These are phyloP conservation scores for Telfairia occidentalis DNA, from an alignment of 331 rosid species.

Conservation along the genomic window DNA sequence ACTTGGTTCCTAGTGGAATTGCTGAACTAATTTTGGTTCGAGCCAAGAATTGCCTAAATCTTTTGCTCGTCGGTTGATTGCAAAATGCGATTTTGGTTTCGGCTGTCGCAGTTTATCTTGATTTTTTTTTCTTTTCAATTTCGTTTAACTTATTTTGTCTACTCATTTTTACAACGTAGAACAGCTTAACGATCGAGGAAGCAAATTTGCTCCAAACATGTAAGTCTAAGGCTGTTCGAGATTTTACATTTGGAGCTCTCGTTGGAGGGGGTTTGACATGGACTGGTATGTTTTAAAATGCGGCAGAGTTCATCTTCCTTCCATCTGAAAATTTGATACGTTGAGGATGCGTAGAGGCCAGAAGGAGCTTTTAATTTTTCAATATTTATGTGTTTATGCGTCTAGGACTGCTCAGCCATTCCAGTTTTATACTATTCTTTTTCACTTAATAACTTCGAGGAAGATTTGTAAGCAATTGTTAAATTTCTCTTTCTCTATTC, in stretches of 20 bases:
- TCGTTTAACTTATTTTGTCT: neutral
- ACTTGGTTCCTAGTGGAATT: neutral
- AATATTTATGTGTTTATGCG: neutral
- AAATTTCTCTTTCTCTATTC: neutral
- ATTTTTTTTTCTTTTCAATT: neutral
- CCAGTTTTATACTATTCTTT: neutral
- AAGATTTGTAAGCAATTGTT: neutral
- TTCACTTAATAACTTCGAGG: neutral
- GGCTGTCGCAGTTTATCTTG: neutral
- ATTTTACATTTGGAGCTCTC: slow-evolving; percentile 22
- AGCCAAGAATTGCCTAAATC: neutral
- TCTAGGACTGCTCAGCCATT: neutral
- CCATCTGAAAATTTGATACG: neutral
- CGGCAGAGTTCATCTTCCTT: neutral
- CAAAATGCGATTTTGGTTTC: neutral
- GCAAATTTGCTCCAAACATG: slow-evolving; percentile 25
- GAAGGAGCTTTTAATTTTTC: neutral
- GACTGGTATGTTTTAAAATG: slow-evolving; percentile 36
- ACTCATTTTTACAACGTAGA: neutral
- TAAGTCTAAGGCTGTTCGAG: slow-evolving; percentile 23
- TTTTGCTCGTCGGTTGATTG: neutral
- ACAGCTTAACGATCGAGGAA: slow-evolving; percentile 39
- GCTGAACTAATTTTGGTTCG: neutral
- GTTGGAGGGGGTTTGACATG: slow-evolving; percentile 27
- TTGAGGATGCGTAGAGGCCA: neutral